These are phyloP conservation scores for Pyracantha coccinea DNA, from an alignment of 331 rosid species.

Conservation along the genomic window DNA sequence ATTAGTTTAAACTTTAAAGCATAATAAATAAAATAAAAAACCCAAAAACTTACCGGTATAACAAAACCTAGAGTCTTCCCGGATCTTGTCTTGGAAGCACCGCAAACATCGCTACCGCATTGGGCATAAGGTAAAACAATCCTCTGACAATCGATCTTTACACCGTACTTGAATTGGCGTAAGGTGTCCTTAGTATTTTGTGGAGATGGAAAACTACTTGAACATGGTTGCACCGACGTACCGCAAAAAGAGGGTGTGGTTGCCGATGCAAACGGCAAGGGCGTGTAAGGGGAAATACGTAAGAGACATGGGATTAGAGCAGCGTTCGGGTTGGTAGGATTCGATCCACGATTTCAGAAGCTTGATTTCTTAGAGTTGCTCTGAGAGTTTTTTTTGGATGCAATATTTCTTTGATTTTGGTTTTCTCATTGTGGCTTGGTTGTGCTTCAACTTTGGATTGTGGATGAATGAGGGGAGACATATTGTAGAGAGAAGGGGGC, in stretches of 20 bases:
- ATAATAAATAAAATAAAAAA: too few relatives aligned
- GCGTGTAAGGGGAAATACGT: slow-evolving; percentile 37
- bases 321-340: slow-evolving; percentile 57
- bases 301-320: slow-evolving; percentile 71
- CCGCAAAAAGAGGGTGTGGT: slow-evolving; percentile 33
- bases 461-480: not conserved
- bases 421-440: slow-evolving; percentile 34
- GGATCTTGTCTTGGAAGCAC: slow-evolving; percentile 85
- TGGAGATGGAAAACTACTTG: slow-evolving; percentile 56
- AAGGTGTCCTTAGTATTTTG: slow-evolving; percentile 59
- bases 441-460: not conserved
- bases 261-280: slow-evolving; percentile 37
- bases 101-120: slow-evolving; percentile 74
- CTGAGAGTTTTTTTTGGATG: slow-evolving; percentile 45
- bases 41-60: slow-evolving; percentile 40
- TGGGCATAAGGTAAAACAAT: slow-evolving; percentile 81
- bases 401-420: slow-evolving; percentile 42
- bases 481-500: not conserved
- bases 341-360: slow-evolving; percentile 71
- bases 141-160: slow-evolving; percentile 85
- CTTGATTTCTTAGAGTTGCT: slow-evolving; percentile 36
- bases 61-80: slow-evolving; percentile 90
- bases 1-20: too few relatives aligned
- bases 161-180: slow-evolving; percentile 25
- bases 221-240: slow-evolving; percentile 53